Conservation (phyloP, 1,139 yeast genomes). For the Saccharomyces pastorianus region DNA sequence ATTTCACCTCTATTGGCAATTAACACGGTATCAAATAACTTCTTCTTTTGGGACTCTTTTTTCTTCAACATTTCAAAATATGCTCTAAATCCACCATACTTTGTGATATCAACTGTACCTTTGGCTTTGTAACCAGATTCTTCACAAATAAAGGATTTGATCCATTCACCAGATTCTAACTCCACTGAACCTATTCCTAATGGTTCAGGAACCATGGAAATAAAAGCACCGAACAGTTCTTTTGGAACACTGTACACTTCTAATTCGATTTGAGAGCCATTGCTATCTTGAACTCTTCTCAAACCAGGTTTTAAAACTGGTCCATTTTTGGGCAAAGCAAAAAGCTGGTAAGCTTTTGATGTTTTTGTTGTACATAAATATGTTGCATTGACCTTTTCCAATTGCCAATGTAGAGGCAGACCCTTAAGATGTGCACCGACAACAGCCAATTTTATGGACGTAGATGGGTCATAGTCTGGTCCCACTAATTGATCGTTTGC, state of each 20-base stretch:
- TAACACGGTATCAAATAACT: conserved; percentile 74
- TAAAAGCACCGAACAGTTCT: conserved; percentile 71
- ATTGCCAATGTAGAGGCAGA: conserved; percentile 88
- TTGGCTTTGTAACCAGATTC: conserved; percentile 67
- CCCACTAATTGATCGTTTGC: conserved; percentile 37
- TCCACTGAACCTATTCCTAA: conserved; percentile 91
- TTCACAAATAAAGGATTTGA: conserved; percentile 90
- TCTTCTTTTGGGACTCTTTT: conserved; percentile 20
- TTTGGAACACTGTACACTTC: conserved; percentile 80
- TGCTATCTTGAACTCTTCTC: conserved; percentile 48
- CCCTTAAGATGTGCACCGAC: conserved; percentile 94
- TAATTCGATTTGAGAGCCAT: conserved; percentile 56
- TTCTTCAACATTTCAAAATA: conserved; percentile 41
- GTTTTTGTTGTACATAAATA: conserved; percentile 61
- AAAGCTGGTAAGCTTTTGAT: conserved; percentile 62
- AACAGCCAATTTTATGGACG: conserved; percentile 65
- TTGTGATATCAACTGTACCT: conserved; percentile 72
- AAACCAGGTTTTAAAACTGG: conserved; percentile 86
- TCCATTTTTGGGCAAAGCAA: conserved; percentile 66
- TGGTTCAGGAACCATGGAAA: conserved; percentile 86
- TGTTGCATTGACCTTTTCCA: conserved; percentile 76
- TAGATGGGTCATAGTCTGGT: conserved; percentile 35
- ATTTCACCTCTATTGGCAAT: conserved; percentile 98
- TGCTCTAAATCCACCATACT: conserved; percentile 79
- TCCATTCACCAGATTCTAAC: conserved; percentile 68